Percentiles rank a stretch among this genome's conserved stretches.
Evolutionary conservation across 768 basidiomycete species (phyloP).

Genomic region (Termitomyces sp.): DNA sequence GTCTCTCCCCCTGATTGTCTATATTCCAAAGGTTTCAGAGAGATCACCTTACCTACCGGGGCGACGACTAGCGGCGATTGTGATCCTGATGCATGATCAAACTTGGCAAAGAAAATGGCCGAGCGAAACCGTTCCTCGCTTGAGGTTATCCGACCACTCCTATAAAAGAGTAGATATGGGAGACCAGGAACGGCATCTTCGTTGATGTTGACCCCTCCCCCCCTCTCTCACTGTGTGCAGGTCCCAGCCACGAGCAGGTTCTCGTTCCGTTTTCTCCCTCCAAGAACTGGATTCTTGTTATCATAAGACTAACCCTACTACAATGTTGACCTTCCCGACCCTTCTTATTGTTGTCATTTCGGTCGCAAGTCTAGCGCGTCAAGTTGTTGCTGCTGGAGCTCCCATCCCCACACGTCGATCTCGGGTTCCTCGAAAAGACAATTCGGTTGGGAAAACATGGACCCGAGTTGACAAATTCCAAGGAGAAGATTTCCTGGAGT

Average conservation of each 20-base stretch:
- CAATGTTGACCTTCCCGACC: slow-evolving; percentile 4
- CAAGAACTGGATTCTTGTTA: slow-evolving; percentile 15
- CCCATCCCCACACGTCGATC: slow-evolving; percentile 2
- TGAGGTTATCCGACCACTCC: too few species aligned
- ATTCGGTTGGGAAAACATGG: slow-evolving; percentile 16
- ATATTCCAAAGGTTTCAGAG: too few species aligned
- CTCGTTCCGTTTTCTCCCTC: not conserved
- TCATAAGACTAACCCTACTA: not conserved
- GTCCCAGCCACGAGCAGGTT: slow-evolving; percentile 12
- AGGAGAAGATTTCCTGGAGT: slow-evolving; percentile 63
- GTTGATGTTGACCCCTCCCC: slow-evolving; percentile 11
- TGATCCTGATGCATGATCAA: not conserved
- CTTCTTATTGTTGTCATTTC: slow-evolving; percentile 1
- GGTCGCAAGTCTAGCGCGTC: not conserved
- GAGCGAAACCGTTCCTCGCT: too few species aligned
- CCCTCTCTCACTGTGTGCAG: slow-evolving; percentile 8
- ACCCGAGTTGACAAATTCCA: slow-evolving; percentile 30
- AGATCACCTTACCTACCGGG: not conserved
- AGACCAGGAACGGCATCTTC: slow-evolving; percentile 3
- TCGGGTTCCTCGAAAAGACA: slow-evolving; percentile 1
- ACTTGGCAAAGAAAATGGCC: too few species aligned
- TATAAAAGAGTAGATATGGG: not conserved
- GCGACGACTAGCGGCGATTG: not conserved
- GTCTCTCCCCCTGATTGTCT: not conserved
- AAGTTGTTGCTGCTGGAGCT: slow-evolving; percentile 3